Percentiles rank a stretch among this genome's conserved stretches.
phyloP scores from a whole-genome alignment of 2,329 filamentous ascomycete species.

The Fusarium incarnatum region DNA sequence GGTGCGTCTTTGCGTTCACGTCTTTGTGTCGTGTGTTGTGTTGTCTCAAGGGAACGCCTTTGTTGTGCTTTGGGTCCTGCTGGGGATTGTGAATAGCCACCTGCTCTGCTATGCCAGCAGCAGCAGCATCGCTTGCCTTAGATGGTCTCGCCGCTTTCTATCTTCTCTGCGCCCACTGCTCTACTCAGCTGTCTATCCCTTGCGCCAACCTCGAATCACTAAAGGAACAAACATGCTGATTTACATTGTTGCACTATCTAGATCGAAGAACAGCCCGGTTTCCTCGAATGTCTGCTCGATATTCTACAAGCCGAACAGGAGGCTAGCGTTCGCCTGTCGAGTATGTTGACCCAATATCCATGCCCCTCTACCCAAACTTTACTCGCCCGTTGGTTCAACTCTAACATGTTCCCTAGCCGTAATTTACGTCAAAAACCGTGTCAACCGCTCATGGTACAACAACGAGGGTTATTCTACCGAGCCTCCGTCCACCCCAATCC shows the following conservation, averaged over 20 bases:
- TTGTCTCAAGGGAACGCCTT: slow-evolving; percentile 3
- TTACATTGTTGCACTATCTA: slow-evolving; percentile 53
- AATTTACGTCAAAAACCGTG: slow-evolving; percentile 97
- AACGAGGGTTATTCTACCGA: slow-evolving; percentile 79
- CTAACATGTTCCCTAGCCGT: slow-evolving; percentile 70
- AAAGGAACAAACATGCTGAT: slow-evolving; percentile 33
- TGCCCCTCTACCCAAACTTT: slow-evolving; percentile 23
- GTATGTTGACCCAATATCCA: slow-evolving; percentile 65
- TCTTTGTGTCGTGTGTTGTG: slow-evolving; percentile 9
- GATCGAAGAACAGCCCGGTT: slow-evolving; percentile 91
- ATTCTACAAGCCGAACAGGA: slow-evolving; percentile 92
- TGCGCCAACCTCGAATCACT: slow-evolving; percentile 22
- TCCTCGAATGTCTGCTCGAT: slow-evolving; percentile 89
- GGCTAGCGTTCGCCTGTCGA: slow-evolving; percentile 83
- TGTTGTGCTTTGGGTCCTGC: slow-evolving; percentile 9
- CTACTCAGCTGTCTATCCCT: slow-evolving; percentile 30
- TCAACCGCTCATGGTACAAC: slow-evolving; percentile 90
- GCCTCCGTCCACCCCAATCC: slow-evolving; percentile 69
- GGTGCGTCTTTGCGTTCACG: slow-evolving; percentile 62
- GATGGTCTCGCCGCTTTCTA: not conserved
- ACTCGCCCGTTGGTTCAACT: slow-evolving; percentile 37
- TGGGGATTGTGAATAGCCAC: not conserved
- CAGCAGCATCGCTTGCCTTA: not conserved
- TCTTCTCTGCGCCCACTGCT: slow-evolving; percentile 25
- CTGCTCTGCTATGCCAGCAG: not conserved